A percentile compares a stretch with the other conserved stretches of the same genome.
phyloP scores from a whole-genome alignment of 1,139 yeast species.

The Blastobotrys arbuscula region DNA sequence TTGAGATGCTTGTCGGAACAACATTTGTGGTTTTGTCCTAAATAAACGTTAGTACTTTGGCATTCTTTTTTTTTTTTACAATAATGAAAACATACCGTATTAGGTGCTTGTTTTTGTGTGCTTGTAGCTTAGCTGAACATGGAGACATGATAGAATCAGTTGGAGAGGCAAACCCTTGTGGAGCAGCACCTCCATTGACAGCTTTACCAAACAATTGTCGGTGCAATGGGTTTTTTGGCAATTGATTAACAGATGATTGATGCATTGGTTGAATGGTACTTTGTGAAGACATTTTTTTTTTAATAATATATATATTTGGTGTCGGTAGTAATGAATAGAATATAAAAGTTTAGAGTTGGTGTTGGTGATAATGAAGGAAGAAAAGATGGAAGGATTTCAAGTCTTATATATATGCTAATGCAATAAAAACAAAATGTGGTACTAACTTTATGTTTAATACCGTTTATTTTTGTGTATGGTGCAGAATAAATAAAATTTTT shows the following conservation, averaged over 20 bases:
- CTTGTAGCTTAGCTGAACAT: constrained; percentile 49
- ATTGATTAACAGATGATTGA: constrained; percentile 13
- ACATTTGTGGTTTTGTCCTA: constrained; percentile 15
- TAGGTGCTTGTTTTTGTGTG: constrained; percentile 42
- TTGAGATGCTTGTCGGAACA: constrained; percentile 10
- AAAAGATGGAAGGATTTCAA: not conserved
- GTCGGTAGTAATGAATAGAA: not conserved
- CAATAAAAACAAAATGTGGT: not conserved
- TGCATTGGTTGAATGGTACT: constrained; percentile 17
- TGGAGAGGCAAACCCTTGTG: constrained; percentile 45
- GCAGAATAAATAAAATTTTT: too few species aligned
- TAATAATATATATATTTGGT: not conserved
- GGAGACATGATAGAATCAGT: constrained; percentile 55
- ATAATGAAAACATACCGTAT: constrained; percentile 22
- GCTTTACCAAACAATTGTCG: constrained; percentile 12
- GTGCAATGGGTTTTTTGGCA: constrained; percentile 12
- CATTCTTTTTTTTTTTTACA: not conserved
- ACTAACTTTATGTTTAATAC: not conserved
- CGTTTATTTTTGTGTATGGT: not conserved
- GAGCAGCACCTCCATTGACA: not conserved
- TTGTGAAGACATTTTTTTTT: constrained; percentile 10
- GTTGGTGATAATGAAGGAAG: not conserved
- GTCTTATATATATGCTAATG: not conserved
- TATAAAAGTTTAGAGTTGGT: not conserved
- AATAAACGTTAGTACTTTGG: not conserved